phyloP scores from a whole-genome alignment of 2,329 filamentous ascomycete genomes.

The Fusarium bulbicola region DNA sequence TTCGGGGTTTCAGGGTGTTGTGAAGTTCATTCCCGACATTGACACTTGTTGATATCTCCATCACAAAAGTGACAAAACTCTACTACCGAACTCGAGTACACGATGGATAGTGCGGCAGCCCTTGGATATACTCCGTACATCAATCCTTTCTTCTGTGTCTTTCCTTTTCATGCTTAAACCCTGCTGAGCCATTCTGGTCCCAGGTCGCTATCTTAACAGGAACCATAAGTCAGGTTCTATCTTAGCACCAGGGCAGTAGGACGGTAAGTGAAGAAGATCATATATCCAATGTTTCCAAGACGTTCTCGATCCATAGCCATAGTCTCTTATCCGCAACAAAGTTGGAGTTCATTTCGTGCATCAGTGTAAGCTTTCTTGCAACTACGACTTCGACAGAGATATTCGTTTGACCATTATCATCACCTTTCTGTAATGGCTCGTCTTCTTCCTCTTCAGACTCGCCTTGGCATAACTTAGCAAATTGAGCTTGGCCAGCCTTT shows the following conservation, averaged over 20 bases:
- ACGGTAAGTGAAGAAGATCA: background rate
- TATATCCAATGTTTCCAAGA: no score
- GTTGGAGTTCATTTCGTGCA: background rate
- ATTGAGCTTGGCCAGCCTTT: background rate
- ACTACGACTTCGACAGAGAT: background rate
- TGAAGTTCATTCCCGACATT: no score
- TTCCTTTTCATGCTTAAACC: background rate
- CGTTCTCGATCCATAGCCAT: background rate
- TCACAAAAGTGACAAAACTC: background rate
- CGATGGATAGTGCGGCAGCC: accelerated
- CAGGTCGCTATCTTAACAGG: background rate
- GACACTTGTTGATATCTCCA: background rate
- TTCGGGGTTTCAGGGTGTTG: background rate
- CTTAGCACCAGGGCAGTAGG: accelerated
- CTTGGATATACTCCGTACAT: background rate
- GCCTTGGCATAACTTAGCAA: background rate
- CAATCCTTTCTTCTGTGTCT: background rate
- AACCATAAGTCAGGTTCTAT: no score
- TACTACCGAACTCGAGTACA: background rate
- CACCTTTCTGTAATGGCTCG: accelerated
- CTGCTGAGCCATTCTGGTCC: accelerated
- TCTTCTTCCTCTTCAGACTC: background rate
- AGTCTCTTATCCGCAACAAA: background rate
- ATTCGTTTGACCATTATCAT: no score
- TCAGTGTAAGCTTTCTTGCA: background rate